Evolutionary conservation across 2,329 filamentous ascomycete species (phyloP), one percentile per base, ranked within the genome.

Genomic region (Ceratocystis ficicola): DNA sequence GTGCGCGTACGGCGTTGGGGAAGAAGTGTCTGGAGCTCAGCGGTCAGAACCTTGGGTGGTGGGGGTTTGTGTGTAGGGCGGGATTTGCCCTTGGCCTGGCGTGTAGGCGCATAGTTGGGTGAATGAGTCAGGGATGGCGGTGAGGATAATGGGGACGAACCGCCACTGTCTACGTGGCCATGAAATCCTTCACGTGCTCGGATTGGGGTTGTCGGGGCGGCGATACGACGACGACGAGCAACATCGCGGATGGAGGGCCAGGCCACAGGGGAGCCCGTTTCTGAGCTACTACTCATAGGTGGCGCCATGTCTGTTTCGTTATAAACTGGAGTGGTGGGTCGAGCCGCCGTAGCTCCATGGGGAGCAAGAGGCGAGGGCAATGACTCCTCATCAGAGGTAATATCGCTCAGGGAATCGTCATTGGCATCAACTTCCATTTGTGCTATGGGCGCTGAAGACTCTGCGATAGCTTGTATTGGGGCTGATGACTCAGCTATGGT

Each of bases 71-170:
- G 73, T 3, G 74, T 76, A 6, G 71, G 72, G 57, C 76, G 77
- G 12, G 60, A 22, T 15, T 32, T 48, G 22, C n/a, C 60, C 60
- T 72, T 72, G 68, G 70, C 69, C 66, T 70, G 59, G 28, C 73
- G 70, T 17, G 70, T 69, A 0, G 74, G 71, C 7, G 70, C 73
- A 68, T 77, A 79, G 70, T 86, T 86, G 41, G 85, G 85, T 0
- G 85, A 87, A 71, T 87, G 84, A 3, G 84, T 87, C 3, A 87
- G 76, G 0, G 85, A 86, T 0, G 85, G 85, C 0, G 84, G 85
- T 1, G 84, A 86, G 1, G 85, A 86, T 10, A 83, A 75, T 59
- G 83, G 79, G 0, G 81, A 84, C n/a, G 76, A 69, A 68, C 77
- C 74, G 57, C 77, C 77, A 28, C 65, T 64, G 44, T 46, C 62